A percentile compares a stretch with the other conserved stretches of the same genome.
Evolutionary conservation across 2,329 filamentous ascomycete species (phyloP).

Genomic region (Penicillium hordei): DNA sequence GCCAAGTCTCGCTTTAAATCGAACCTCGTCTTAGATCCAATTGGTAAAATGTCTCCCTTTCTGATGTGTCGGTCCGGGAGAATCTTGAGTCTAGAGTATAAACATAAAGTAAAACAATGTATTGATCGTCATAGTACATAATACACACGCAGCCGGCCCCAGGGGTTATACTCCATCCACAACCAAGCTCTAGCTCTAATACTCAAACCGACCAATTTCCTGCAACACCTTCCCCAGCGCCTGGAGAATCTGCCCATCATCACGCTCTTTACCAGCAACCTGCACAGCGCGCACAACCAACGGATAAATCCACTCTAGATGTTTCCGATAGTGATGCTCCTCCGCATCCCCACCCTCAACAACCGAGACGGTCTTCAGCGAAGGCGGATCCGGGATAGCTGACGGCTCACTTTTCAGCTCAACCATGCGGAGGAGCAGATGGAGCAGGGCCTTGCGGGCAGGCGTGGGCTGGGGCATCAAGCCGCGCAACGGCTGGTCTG

Average conservation of each 20-base stretch:
- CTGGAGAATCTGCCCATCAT: constrained; percentile 40
- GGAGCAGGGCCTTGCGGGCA: constrained; percentile 74
- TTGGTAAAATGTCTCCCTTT: neutral
- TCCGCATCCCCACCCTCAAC: constrained; percentile 50
- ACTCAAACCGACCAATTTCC: constrained; percentile 52
- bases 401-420: constrained; percentile 67
- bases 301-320: constrained; percentile 78
- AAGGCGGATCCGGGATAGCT: constrained; percentile 59
- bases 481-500: constrained; percentile 86
- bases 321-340: constrained; percentile 60
- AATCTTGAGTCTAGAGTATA: neutral
- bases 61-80: too few species aligned
- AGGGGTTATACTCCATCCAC: neutral
- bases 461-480: constrained; percentile 83
- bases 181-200: neutral
- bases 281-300: constrained; percentile 51
- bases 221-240: constrained; percentile 62
- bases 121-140: neutral
- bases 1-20: neutral
- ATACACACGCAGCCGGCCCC: neutral
- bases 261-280: constrained; percentile 42
- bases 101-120: neutral
- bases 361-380: constrained; percentile 14
- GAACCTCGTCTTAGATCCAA: neutral
- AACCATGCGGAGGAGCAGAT: constrained; percentile 67